Percentiles rank a stretch among this genome's conserved stretches.
Evolutionary conservation across 2,329 filamentous ascomycete species (phyloP).

Genomic region (Leptodontidium sp.): DNA sequence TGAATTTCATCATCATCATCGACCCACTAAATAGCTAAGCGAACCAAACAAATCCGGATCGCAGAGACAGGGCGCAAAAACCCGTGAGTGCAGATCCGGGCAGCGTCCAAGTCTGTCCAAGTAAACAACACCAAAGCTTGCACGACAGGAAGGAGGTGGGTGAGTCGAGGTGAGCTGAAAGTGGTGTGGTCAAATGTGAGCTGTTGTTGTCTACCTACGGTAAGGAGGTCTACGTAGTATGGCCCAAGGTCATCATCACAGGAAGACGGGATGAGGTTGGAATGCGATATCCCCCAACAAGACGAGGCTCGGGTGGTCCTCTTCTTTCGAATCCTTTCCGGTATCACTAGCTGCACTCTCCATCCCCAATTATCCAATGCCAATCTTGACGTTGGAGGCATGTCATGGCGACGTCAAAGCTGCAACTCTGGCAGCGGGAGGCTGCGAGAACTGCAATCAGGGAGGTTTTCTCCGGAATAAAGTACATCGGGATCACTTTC

Average conservation of each 20-base stretch:
- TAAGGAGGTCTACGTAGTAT: background rate
- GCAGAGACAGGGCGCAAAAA: background rate
- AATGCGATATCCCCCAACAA: background rate
- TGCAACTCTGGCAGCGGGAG: constrained; percentile 16
- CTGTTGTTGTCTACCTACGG: background rate
- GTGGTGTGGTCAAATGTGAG: background rate
- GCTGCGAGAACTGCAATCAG: background rate
- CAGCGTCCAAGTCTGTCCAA: background rate
- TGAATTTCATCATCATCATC: background rate
- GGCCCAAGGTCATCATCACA: background rate
- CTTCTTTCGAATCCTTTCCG: background rate
- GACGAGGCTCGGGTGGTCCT: constrained; percentile 7
- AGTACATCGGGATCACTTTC: background rate
- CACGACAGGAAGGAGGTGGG: background rate
- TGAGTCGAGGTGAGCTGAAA: background rate
- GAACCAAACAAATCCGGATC: background rate
- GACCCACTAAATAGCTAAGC: background rate
- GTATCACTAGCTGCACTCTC: background rate
- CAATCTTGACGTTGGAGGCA: constrained; percentile 7
- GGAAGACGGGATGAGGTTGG: background rate
- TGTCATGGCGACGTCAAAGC: constrained; percentile 23
- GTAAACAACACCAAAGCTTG: constrained; percentile 7
- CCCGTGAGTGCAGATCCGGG: constrained; percentile 3
- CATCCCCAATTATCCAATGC: constrained; percentile 14
- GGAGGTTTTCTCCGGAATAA: background rate